phyloP scores from a whole-genome alignment of 1,284 basidiomycete species.

The Ceratobasidium papillatum region DNA sequence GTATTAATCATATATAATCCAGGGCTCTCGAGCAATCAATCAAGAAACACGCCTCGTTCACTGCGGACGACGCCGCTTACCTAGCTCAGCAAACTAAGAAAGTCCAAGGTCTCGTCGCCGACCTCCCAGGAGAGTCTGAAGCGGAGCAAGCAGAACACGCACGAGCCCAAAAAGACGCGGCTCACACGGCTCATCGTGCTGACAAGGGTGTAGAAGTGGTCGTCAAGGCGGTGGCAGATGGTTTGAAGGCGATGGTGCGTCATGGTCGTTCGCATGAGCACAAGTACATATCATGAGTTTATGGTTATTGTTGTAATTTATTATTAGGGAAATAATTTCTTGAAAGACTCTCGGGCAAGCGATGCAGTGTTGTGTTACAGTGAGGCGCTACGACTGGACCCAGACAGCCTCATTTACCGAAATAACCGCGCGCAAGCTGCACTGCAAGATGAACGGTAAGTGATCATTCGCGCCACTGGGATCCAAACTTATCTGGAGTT shows the following conservation, averaged over 20 bases:
- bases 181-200: not conserved
- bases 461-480: not conserved
- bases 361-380: conserved; percentile 34
- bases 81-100: conserved; percentile 13
- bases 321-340: conserved; percentile 33
- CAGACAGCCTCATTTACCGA: conserved; percentile 14
- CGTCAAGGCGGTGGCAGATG: conserved; percentile 20
- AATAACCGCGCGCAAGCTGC: conserved; percentile 33
- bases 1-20: not conserved
- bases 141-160: conserved; percentile 3
- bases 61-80: conserved; percentile 30
- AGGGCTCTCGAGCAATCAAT: conserved; percentile 34
- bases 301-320: conserved; percentile 1
- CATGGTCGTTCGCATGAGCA: conserved; percentile 11
- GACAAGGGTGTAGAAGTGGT: conserved; percentile 18
- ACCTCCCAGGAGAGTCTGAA: conserved; percentile 17
- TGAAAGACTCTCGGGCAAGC: conserved; percentile 24
- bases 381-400: conserved; percentile 19
- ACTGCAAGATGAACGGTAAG: conserved; percentile 27
- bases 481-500: not conserved
- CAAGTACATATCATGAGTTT: conserved; percentile 7
- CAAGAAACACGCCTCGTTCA: conserved; percentile 28
- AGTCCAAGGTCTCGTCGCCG: conserved; percentile 4
- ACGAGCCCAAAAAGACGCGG: not conserved
- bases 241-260: conserved; percentile 35